Evolutionary conservation across 768 basidiomycete species (phyloP).

Genomic region (Pulveroboletus sp.): DNA sequence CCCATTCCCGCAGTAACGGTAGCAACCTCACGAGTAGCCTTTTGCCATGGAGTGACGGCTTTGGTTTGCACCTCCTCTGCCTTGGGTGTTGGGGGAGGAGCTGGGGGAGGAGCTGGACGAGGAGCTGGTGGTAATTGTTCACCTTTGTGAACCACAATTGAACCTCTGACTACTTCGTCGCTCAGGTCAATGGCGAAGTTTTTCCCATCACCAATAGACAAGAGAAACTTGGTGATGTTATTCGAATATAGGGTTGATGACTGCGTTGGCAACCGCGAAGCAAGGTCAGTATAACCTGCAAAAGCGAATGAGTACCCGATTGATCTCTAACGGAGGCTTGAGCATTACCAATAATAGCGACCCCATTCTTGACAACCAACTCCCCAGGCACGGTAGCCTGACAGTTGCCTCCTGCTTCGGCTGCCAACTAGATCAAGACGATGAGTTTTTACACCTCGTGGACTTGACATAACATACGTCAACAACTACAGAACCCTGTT

Average conservation of each 20-base stretch:
- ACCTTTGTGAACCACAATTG: conserved; percentile 69
- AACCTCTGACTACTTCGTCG: conserved; percentile 82
- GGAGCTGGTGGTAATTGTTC: conserved; percentile 61
- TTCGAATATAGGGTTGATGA: conserved; percentile 88
- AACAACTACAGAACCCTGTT: conserved; percentile 84
- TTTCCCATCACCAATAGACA: conserved; percentile 66
- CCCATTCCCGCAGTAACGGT: conserved; percentile 75
- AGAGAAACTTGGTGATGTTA: conserved; percentile 84
- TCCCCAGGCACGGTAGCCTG: conserved; percentile 78
- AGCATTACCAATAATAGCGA: conserved; percentile 70
- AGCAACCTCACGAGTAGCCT: conserved; percentile 69
- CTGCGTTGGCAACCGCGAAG: conserved; percentile 85
- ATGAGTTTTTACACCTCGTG: conserved; percentile 11
- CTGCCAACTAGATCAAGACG: conserved; percentile 40
- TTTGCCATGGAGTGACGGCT: conserved; percentile 84
- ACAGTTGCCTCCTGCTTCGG: conserved; percentile 89
- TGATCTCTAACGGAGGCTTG: background rate
- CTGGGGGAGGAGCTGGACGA: conserved; percentile 61
- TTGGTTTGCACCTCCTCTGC: conserved; percentile 39
- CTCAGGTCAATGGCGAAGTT: conserved; percentile 64
- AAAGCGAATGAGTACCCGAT: conserved; percentile 1
- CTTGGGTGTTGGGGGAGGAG: conserved; percentile 48
- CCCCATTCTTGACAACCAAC: conserved; percentile 61
- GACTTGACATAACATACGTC: conserved; percentile 38
- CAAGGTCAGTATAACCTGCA: conserved; percentile 76